These are phyloP conservation scores for Raffaelea albimanens DNA, from an alignment of 2,329 filamentous ascomycete genomes.

Conservation along the genomic window DNA sequence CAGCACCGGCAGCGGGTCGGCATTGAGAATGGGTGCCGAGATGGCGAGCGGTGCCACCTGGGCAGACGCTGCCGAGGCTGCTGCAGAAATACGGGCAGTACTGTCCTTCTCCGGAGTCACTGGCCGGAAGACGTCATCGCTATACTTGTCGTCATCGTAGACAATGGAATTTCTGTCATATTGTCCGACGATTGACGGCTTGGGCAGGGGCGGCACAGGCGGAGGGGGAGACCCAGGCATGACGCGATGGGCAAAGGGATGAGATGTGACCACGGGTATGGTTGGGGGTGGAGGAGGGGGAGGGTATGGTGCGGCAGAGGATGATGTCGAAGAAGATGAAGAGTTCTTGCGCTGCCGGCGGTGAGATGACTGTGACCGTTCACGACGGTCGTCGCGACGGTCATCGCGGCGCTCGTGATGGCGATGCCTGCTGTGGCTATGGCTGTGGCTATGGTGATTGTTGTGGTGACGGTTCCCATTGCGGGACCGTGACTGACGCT, in stretches of 20 bases:
- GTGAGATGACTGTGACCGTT: constrained; percentile 6
- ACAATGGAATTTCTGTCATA: neutral
- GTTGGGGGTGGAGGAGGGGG: neutral
- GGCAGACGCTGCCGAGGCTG: neutral
- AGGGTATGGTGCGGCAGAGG: neutral
- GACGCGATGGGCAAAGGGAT: constrained; percentile 11
- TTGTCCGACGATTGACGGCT: constrained; percentile 2
- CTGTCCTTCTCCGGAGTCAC: too few species aligned
- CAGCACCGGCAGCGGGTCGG: constrained; percentile 38
- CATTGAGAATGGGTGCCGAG: constrained; percentile 38
- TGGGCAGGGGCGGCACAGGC: constrained; percentile 7
- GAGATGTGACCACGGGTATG: neutral
- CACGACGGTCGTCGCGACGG: constrained; percentile 3
- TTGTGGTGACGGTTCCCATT: constrained; percentile 9
- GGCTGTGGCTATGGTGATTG: too few species aligned
- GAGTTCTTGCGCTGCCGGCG: constrained; percentile 6
- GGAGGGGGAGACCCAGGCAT: constrained; percentile 8
- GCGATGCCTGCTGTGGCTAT: constrained; percentile 8
- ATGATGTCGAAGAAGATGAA: neutral
- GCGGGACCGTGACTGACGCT: constrained; percentile 9
- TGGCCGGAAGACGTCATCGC: constrained; percentile 13
- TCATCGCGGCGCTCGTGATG: constrained; percentile 11
- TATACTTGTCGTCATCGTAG: too few species aligned
- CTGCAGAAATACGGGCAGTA: neutral
- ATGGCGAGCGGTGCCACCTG: constrained; percentile 24